Percentiles rank a stretch among this genome's conserved stretches.
Conservation (phyloP, 2,329 filamentous ascomycete species). For the Talaromyces verruculosus region DNA sequence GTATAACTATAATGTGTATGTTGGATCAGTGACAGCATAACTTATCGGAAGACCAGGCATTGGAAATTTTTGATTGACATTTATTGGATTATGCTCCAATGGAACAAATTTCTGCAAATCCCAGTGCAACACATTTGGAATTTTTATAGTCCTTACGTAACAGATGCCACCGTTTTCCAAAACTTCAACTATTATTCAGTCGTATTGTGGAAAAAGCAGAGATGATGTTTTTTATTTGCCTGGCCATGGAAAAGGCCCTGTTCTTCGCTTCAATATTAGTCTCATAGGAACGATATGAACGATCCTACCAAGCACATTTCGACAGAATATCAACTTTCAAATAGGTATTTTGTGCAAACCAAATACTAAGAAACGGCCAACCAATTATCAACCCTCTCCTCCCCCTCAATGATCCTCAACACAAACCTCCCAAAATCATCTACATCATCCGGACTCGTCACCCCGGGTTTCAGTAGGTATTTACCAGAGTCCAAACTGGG, state of each 20-base stretch:
- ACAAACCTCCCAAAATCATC: constrained; percentile 22
- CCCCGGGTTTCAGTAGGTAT: constrained; percentile 1
- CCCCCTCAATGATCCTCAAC: constrained; percentile 12
- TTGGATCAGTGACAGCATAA: constrained; percentile 25
- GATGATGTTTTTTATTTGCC: not conserved
- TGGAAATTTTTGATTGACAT: not conserved
- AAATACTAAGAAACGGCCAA: not conserved
- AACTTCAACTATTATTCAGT: not conserved
- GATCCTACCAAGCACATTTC: too few species aligned
- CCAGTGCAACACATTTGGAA: not conserved
- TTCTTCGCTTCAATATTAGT: too few species aligned
- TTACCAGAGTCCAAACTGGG: constrained; percentile 13
- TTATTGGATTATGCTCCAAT: not conserved
- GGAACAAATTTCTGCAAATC: not conserved
- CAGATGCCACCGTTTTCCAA: not conserved
- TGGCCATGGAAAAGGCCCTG: not conserved
- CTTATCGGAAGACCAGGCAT: not conserved
- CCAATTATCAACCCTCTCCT: constrained; percentile 16
- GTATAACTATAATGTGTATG: constrained; percentile 40
- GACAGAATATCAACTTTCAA: not conserved
- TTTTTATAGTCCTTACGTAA: not conserved
- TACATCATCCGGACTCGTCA: constrained; percentile 12
- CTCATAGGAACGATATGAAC: too few species aligned
- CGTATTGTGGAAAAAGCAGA: not conserved
- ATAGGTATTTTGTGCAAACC: not conserved